phyloP scores from a whole-genome alignment of 345 rosid species.

The Boechera stricta region DNA sequence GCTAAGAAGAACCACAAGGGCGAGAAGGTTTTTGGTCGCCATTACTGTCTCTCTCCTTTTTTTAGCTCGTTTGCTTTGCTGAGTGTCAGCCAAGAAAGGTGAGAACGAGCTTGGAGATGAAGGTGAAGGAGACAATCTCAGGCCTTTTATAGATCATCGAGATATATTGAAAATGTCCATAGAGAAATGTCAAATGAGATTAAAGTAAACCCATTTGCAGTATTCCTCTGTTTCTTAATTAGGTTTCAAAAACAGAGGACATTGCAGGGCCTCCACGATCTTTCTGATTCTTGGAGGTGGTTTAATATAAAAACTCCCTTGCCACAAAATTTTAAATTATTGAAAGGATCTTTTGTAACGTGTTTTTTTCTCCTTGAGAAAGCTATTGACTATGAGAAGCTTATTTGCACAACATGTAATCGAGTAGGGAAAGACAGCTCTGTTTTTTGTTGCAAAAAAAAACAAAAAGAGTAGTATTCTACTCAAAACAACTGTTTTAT shows the following conservation, averaged over 20 bases:
- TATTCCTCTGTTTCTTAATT: slow-evolving; percentile 14
- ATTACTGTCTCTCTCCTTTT: slow-evolving; percentile 10
- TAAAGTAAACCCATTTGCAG: slow-evolving; percentile 24
- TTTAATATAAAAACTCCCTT: not conserved
- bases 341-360: not conserved
- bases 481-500: too few species aligned
- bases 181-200: slow-evolving; percentile 17
- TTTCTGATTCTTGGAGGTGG: not conserved
- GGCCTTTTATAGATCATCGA: slow-evolving; percentile 41
- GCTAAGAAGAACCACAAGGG: slow-evolving; percentile 44
- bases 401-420: too few species aligned
- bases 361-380: too few species aligned
- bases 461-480: too few species aligned
- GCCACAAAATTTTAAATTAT: not conserved
- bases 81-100: slow-evolving; percentile 19
- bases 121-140: not conserved
- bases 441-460: too few species aligned
- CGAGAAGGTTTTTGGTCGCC: slow-evolving; percentile 52
- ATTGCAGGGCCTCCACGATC: slow-evolving; percentile 23
- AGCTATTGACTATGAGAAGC: too few species aligned
- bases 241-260: slow-evolving; percentile 20
- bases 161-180: slow-evolving; percentile 37
- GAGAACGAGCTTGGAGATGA: not conserved
- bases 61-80: slow-evolving; percentile 10
- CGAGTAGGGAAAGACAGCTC: too few species aligned